Conservation (phyloP, 495 filamentous ascomycete genomes). For the Oidiodendron maius region DNA sequence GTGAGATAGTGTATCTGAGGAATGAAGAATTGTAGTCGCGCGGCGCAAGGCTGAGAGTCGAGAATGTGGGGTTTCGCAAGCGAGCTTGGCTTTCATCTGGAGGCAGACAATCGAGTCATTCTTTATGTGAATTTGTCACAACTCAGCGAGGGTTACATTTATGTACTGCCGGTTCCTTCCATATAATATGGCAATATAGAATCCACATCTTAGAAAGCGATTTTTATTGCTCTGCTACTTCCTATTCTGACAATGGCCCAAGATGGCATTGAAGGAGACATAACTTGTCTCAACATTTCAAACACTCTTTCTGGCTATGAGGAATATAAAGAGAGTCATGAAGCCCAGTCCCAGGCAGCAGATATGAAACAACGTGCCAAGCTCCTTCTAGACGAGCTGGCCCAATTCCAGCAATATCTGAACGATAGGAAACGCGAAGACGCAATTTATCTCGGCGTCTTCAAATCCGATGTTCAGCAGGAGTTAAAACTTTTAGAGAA, state of each 20-base stretch:
- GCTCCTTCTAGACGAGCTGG: slow-evolving; percentile 38
- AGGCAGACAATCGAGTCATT: background rate
- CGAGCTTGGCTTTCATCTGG: background rate
- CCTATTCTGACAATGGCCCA: background rate
- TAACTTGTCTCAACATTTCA: background rate
- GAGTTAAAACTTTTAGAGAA: slow-evolving; percentile 46
- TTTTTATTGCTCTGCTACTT: no score
- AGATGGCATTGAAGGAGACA: background rate
- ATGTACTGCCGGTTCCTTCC: no score
- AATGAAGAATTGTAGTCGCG: no score
- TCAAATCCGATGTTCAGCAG: slow-evolving; percentile 39
- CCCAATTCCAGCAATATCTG: slow-evolving; percentile 39
- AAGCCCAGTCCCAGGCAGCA: slow-evolving; percentile 1
- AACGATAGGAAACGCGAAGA: slow-evolving; percentile 40
- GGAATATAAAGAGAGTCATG: background rate
- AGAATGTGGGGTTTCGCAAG: background rate
- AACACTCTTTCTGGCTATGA: background rate
- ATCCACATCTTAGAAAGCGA: no score
- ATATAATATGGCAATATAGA: no score
- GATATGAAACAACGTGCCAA: slow-evolving; percentile 13
- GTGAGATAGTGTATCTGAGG: no score
- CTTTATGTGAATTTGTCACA: no score
- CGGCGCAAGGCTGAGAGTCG: background rate
- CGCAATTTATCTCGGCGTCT: slow-evolving; percentile 44
- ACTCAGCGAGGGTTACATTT: no score